Base-by-base conservation (phyloP, 2,329 filamentous ascomycete species). In the Tolypocladium pustulatum region DNA sequence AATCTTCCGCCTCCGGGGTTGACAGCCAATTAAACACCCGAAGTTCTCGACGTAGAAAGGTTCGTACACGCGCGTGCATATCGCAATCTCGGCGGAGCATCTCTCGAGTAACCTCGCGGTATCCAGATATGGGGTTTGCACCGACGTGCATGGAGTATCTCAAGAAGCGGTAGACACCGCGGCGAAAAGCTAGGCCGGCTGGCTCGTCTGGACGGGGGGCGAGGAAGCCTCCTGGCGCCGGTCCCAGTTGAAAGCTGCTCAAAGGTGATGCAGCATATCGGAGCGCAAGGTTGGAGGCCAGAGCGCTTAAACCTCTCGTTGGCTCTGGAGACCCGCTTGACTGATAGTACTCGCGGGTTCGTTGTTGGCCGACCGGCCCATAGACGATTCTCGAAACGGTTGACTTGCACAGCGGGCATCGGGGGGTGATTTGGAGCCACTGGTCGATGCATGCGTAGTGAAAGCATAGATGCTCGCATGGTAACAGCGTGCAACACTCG, bases 101-200 rank as follows among this genome's bases (percentile, higher is more conserved):
- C 4, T 79, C 72, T 0, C 90, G 88, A 0, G 86, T 88, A 36
- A 96, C 76, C 61, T 91, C 88, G 55, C 81, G 81, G 72, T 93
- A 94, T 32, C 83, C 81, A 0, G 90, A 94, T n/a, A 86, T 73
- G 0, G 84, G 82, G 68, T 94, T 96, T 2, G 87, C 85, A 52
- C 92, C 93, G 5, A 97, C 84, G 65, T 96, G 90, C 1, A 90
- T 80, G 2, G 90, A 93, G 72, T 86, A 94, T 4, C 89, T 81
- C 41, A 84, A 78, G 60, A 87, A 73, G 25, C 81, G 79, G 70
- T 97, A 97, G 63, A 97, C 78, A 27, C 85, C 74, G 59, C 87
- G 83, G 9, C 93, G 87, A 17, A 81, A 40, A 5, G 49, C 37
- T 9, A 56, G 34, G 15, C 59, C 54, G 4, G 54, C 53, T 15